These are phyloP conservation scores for Fragaria iinumae DNA, from an alignment of 306 rosid genomes.

Conservation along the genomic window DNA sequence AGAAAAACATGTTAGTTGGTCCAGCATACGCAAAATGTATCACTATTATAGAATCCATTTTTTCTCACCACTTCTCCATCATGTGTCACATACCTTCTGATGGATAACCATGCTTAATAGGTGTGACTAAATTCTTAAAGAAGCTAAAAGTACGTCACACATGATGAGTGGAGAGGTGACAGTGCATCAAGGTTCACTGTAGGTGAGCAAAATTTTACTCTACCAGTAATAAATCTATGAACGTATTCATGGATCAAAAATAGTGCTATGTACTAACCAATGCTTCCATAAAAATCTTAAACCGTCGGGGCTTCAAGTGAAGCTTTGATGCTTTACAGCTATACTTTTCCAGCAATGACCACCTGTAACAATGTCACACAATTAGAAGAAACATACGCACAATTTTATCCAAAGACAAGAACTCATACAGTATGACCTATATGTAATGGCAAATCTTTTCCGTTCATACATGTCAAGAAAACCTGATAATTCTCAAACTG, in stretches of 20 bases:
- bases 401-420: slow-evolving; percentile 1
- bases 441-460: background rate
- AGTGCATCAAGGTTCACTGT: background rate
- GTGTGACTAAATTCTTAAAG: background rate
- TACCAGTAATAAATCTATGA: background rate
- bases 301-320: slow-evolving; percentile 93
- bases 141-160: background rate
- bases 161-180: slow-evolving; percentile 1
- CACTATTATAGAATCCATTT: background rate
- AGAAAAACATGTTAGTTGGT: slow-evolving; percentile 46
- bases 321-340: slow-evolving; percentile 99
- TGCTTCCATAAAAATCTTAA: slow-evolving; percentile 91
- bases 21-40: slow-evolving; percentile 18
- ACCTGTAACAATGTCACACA: slow-evolving; percentile 55
- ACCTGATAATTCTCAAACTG: background rate
- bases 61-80: background rate
- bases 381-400: slow-evolving; percentile 15
- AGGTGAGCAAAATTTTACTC: background rate
- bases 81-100: background rate
- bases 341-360: slow-evolving; percentile 96
- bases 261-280: slow-evolving; percentile 63
- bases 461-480: slow-evolving; percentile 14
- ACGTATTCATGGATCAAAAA: slow-evolving; percentile 18
- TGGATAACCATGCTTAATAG: background rate
- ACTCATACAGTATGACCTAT: slow-evolving; percentile 7